phyloP scores from a whole-genome alignment of 192 early-diverging fungal genomes.

The Linnemannia elongata region DNA sequence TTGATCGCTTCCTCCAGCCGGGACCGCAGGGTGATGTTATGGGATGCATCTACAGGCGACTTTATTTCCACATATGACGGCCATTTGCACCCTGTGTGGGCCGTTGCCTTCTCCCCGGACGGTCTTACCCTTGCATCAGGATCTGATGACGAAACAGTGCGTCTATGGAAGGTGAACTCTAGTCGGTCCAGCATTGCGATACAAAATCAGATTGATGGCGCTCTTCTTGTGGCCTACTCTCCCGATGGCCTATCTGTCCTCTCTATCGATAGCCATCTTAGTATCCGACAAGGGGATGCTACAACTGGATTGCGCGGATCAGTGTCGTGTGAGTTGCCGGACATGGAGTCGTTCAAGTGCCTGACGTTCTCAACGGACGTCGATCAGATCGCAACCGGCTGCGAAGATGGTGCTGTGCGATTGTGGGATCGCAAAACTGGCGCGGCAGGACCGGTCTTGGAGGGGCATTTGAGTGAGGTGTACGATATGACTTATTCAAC shows the following conservation, averaged over 20 bases:
- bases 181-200: neutral
- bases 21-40: neutral
- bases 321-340: neutral
- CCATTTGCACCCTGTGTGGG: neutral
- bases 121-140: neutral
- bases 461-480: neutral
- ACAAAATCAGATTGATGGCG: neutral
- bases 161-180: neutral
- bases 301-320: neutral
- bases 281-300: neutral
- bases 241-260: neutral
- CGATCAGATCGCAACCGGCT: neutral
- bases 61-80: neutral
- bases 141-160: neutral
- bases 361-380: neutral
- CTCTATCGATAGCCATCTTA: neutral
- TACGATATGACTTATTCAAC: neutral
- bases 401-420: neutral
- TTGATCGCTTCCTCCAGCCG: neutral
- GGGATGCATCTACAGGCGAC: neutral
- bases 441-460: neutral
- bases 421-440: neutral
- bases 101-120: neutral
- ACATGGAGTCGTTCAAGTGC: accelerated
- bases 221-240: neutral